Conservation (phyloP, 306 rosid species). For the Vicia faba region DNA sequence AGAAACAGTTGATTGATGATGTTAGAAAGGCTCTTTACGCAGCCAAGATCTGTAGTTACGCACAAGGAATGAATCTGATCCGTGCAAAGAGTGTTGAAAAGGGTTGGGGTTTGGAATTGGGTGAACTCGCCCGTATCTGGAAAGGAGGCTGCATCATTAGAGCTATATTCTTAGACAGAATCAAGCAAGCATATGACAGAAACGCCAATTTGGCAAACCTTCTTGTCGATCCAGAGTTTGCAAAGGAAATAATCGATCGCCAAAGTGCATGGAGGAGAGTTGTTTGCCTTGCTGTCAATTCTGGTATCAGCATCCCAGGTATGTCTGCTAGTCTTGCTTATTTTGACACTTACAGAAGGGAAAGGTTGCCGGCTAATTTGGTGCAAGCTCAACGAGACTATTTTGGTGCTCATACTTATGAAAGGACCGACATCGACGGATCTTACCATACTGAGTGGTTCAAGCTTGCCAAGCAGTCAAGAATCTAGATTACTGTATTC, state of each 20-base stretch:
- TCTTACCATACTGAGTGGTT: conserved; percentile 94
- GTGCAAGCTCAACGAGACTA: conserved; percentile 97
- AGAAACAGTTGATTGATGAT: conserved; percentile 74
- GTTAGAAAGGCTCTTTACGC: conserved; percentile 92
- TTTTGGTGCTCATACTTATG: conserved; percentile 92
- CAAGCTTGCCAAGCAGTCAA: conserved; percentile 75
- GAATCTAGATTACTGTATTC: conserved; percentile 43
- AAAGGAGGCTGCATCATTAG: conserved; percentile 95
- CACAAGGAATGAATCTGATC: conserved; percentile 94
- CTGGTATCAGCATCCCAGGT: conserved; percentile 88
- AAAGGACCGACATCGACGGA: conserved; percentile 73
- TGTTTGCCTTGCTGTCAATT: conserved; percentile 83
- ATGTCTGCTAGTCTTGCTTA: conserved; percentile 96
- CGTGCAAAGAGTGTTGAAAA: conserved; percentile 86
- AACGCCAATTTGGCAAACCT: conserved; percentile 79
- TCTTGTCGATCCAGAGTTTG: conserved; percentile 94
- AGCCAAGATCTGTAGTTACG: conserved; percentile 91
- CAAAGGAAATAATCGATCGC: conserved; percentile 81
- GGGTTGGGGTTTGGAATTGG: conserved; percentile 82
- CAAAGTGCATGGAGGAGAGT: conserved; percentile 90
- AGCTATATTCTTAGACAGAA: conserved; percentile 80
- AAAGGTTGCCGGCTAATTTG: conserved; percentile 79
- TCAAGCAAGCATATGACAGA: conserved; percentile 85
- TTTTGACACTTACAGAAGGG: conserved; percentile 81
- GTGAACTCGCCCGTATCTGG: conserved; percentile 92